Evolutionary conservation across 2,329 filamentous ascomycete genomes (phyloP).

Genomic region (Pseudocercospora fijiensis): DNA sequence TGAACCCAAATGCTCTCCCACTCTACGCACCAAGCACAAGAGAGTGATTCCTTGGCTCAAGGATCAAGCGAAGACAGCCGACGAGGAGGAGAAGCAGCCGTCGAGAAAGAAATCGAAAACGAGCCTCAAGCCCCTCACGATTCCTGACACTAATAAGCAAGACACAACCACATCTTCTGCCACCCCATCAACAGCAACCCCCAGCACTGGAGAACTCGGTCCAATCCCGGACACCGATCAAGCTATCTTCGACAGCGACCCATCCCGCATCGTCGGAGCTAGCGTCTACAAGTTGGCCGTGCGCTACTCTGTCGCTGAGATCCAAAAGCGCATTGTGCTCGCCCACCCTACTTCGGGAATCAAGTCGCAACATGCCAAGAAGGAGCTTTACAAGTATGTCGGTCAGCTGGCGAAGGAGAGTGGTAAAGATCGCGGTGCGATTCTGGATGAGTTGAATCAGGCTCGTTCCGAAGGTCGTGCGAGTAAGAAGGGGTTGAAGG

Average conservation of each 20-base stretch:
- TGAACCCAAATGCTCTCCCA: not conserved
- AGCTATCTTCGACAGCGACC: conserved; percentile 4
- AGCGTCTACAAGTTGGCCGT: not conserved
- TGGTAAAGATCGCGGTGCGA: not conserved
- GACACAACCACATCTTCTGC: not conserved
- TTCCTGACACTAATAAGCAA: not conserved
- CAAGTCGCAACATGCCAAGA: not conserved
- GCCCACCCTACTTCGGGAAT: not conserved
- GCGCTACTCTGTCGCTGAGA: conserved; percentile 2
- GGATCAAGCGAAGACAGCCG: not conserved
- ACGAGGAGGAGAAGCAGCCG: not conserved
- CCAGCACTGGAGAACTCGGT: not conserved
- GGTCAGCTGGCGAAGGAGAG: not conserved
- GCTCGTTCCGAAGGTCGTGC: not conserved
- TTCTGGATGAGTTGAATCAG: not conserved
- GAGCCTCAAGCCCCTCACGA: not conserved
- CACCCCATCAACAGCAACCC: not conserved
- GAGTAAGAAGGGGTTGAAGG: not conserved
- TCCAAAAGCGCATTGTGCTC: not conserved
- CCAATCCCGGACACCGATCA: not conserved
- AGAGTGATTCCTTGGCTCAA: not conserved
- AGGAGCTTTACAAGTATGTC: not conserved
- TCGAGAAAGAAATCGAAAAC: not conserved
- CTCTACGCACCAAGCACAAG: not conserved
- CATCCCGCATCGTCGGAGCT: not conserved